Percentiles rank a stretch among this genome's conserved stretches.
These are phyloP conservation scores for Nicotiana otophora DNA, from an alignment of 257 asterid genomes.

Conservation along the genomic window DNA sequence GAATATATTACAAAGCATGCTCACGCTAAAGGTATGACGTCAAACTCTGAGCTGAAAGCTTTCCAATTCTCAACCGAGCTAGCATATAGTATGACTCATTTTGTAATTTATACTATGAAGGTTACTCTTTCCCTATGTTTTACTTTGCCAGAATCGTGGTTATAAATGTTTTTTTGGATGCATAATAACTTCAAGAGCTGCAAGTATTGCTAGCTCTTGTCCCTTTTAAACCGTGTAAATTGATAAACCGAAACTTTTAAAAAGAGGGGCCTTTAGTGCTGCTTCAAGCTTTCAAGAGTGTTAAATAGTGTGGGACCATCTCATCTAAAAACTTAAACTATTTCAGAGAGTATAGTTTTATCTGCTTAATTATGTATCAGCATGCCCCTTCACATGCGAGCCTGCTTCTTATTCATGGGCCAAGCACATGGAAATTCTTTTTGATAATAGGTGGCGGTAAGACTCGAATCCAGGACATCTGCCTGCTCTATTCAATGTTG, in stretches of 20 bases:
- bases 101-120: not conserved
- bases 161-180: not conserved
- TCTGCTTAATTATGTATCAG: too few species aligned
- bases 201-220: not conserved
- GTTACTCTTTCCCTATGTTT: not conserved
- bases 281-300: not conserved
- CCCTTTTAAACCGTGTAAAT: not conserved
- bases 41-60: not conserved
- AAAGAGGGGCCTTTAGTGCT: not conserved
- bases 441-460: too few species aligned
- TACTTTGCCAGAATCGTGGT: not conserved
- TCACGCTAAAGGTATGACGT: slow-evolving; percentile 41
- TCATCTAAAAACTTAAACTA: too few species aligned
- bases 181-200: not conserved
- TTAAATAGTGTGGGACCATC: too few species aligned
- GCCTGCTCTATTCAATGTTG: too few species aligned
- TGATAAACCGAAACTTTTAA: not conserved
- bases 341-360: too few species aligned
- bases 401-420: too few species aligned
- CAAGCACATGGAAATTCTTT: too few species aligned
- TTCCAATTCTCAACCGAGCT: slow-evolving; percentile 11
- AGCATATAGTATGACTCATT: not conserved
- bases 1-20: slow-evolving; percentile 29
- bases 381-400: too few species aligned
- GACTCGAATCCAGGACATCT: too few species aligned